Evolutionary conservation across 2,329 filamentous ascomycete genomes (phyloP), one percentile per base, ranked within the genome.

Genomic region (Fusarium begoniae): DNA sequence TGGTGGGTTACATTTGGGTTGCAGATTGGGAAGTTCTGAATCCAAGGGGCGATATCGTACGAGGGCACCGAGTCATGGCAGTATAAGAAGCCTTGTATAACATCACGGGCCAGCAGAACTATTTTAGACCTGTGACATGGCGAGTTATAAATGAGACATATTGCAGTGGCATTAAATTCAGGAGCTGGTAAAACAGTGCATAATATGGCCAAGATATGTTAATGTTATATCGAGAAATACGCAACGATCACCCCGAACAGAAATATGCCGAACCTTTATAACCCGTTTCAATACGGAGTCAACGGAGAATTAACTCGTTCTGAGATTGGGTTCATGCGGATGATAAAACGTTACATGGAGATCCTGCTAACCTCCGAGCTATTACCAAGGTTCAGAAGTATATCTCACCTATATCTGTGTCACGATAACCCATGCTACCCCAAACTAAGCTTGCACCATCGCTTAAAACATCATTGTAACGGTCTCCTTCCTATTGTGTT

Each of bases 361-460:
- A 58, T 50, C 54, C 43, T 48, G 41, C 35, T 28, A 58, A 48
- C 30, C 14, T 37, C 55, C 55, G 55, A 7, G 15, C 11, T 58
- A 58, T 58, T 58, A 37, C 18, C 55, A 28, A 28, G 55, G 55
- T 26, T 58, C 41, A 26, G 55, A 37, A 14, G n/a, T 58, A 58
- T 58, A 48, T 37, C 41, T 28, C 8, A 13, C 15, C 35, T 54
- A 8, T 22, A 38, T 24, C 30, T 53, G 50, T 48, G 28, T 35
- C 28, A 35, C 53, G 20, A n/a, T 40, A 15, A 2, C 30, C 41
- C 55, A 8, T 37, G 24, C 24, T 50, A 58, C 55, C 41, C n/a
- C 40, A 15, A 48, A 37, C n/a, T 9, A 13, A 50, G 20, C 20
- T 6, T 45, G 20, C 3, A 20, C 30, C 30, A 20, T 37, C 13